phyloP scores from a whole-genome alignment of 495 filamentous ascomycete species.

The Annulohypoxylon nitens region DNA sequence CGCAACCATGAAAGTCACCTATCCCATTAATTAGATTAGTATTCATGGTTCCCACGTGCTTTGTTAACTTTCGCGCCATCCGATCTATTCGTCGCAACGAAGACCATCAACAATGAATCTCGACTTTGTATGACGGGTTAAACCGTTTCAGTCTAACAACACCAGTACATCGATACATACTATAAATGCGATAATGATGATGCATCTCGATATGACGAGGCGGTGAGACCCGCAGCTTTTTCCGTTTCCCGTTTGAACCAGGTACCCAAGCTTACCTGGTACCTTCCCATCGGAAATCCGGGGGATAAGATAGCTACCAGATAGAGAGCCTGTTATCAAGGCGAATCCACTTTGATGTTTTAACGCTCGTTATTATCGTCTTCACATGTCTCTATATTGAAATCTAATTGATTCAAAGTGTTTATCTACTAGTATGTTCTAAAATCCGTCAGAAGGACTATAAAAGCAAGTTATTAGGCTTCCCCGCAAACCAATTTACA shows the following conservation, averaged over 20 bases:
- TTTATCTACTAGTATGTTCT: background rate
- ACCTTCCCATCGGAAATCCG: slow-evolving; percentile 21
- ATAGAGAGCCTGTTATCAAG: slow-evolving; percentile 16
- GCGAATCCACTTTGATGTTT: slow-evolving; percentile 7
- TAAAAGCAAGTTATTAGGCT: background rate
- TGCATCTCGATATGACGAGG: slow-evolving; percentile 10
- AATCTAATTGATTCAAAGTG: background rate
- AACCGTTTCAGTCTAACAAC: background rate
- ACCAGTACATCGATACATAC: background rate
- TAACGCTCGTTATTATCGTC: slow-evolving; percentile 3
- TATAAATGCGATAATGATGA: background rate
- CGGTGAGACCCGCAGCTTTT: slow-evolving; percentile 26
- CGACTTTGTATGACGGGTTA: background rate
- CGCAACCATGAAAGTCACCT: background rate
- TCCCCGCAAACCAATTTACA: background rate
- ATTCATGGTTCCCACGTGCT: slow-evolving; percentile 7
- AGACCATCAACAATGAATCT: background rate
- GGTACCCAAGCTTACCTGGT: slow-evolving; percentile 20
- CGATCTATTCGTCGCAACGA: background rate
- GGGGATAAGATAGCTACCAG: slow-evolving; percentile 26
- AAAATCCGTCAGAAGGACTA: background rate
- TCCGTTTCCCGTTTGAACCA: background rate
- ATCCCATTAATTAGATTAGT: slow-evolving; percentile 12
- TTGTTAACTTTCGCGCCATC: background rate
- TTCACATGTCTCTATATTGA: background rate